Conservation (phyloP, 2,329 filamentous ascomycete species). For the Colletotrichum tamarilloi region DNA sequence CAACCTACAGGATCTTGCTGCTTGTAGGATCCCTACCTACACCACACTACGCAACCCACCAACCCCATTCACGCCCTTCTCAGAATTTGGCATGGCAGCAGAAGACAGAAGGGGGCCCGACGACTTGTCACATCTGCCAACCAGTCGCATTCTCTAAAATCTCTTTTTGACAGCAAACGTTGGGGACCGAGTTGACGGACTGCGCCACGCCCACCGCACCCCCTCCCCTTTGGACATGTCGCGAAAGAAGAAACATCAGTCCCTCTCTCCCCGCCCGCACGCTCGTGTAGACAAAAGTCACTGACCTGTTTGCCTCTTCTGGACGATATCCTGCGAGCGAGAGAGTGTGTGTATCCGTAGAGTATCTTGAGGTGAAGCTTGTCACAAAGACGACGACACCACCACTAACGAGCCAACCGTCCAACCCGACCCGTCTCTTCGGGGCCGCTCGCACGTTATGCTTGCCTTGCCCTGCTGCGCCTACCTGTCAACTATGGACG, state of each 20-base stretch:
- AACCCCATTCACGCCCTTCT: constrained; percentile 5
- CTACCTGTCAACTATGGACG: constrained; percentile 26
- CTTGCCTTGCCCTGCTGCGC: not conserved
- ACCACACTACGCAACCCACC: not conserved
- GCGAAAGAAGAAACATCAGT: constrained; percentile 30
- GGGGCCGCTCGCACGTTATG: not conserved
- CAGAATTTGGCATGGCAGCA: constrained; percentile 20
- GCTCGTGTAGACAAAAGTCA: not conserved
- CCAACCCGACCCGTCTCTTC: not conserved
- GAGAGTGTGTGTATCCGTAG: not conserved
- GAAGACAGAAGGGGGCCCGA: not conserved
- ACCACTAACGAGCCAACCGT: not conserved
- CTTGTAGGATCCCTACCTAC: constrained; percentile 7
- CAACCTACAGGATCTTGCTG: constrained; percentile 27
- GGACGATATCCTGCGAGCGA: constrained; percentile 29
- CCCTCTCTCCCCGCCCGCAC: constrained; percentile 12
- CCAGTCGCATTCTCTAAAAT: constrained; percentile 32
- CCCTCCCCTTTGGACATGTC: constrained; percentile 19
- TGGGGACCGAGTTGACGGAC: constrained; percentile 17
- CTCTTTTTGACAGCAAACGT: constrained; percentile 26
- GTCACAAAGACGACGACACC: constrained; percentile 14
- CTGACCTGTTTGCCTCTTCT: constrained; percentile 28
- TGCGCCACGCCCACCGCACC: constrained; percentile 29
- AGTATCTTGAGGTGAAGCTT: constrained; percentile 28
- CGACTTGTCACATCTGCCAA: constrained; percentile 34